phyloP scores from a whole-genome alignment of 108 stramenopile genomes.

The Seminavis robusta region DNA sequence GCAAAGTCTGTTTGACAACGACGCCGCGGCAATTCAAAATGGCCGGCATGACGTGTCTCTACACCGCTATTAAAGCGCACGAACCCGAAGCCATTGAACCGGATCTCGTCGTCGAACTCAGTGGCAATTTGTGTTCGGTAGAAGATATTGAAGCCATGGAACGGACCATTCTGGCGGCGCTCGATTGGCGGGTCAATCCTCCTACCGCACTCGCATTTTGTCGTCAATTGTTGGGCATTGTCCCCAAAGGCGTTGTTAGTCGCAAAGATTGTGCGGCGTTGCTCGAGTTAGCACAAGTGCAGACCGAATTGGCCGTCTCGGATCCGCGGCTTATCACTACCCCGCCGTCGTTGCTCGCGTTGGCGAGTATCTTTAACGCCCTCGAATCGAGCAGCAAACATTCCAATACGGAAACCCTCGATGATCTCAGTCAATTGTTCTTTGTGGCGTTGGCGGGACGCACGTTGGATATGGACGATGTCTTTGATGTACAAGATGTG shows the following conservation, averaged over 20 bases:
- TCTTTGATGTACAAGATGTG: too few relatives aligned
- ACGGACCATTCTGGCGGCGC: slow-evolving; percentile 34
- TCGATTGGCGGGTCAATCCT: slow-evolving; percentile 56
- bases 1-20: slow-evolving; percentile 18
- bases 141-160: slow-evolving; percentile 51
- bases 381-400: too few relatives aligned
- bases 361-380: slow-evolving; percentile 37
- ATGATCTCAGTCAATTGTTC: too few relatives aligned
- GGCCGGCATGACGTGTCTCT: slow-evolving; percentile 52
- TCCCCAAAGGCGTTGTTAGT: slow-evolving; percentile 10
- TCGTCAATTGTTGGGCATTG: too few relatives aligned
- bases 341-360: slow-evolving; percentile 28
- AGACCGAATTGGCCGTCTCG: slow-evolving; percentile 28
- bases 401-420: too few relatives aligned
- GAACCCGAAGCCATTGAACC: slow-evolving; percentile 62
- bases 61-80: slow-evolving; percentile 59
- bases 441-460: too few relatives aligned
- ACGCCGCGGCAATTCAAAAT: slow-evolving; percentile 57
- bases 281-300: slow-evolving; percentile 29
- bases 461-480: too few relatives aligned
- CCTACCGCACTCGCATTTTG: slow-evolving; percentile 37
- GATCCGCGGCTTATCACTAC: slow-evolving; percentile 23
- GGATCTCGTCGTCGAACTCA: slow-evolving; percentile 36
- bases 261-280: slow-evolving; percentile 31
- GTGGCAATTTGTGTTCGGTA: slow-evolving; percentile 43